phyloP scores from a whole-genome alignment of 495 filamentous ascomycete genomes.

The Lasiosphaeria ovina region DNA sequence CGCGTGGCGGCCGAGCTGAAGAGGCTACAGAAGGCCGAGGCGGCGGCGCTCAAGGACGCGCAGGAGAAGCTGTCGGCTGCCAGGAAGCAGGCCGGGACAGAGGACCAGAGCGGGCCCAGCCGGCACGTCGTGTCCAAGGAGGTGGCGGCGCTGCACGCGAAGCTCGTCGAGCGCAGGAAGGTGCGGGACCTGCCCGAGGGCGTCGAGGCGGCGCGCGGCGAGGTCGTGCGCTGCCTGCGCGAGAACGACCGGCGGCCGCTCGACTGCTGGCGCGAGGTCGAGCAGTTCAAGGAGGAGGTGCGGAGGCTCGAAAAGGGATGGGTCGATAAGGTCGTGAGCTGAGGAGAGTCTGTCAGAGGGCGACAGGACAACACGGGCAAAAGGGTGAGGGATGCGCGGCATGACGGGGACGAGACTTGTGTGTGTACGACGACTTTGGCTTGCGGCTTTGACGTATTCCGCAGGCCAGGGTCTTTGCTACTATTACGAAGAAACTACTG shows the following conservation, averaged over 20 bases:
- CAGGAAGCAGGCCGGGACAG: slow-evolving; percentile 13
- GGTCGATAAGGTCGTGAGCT: slow-evolving; percentile 75
- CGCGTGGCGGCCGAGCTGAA: slow-evolving; percentile 85
- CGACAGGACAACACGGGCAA: background rate
- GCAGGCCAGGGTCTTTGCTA: too few species aligned
- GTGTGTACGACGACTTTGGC: background rate
- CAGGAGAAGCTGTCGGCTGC: slow-evolving; percentile 55
- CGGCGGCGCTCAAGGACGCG: slow-evolving; percentile 58
- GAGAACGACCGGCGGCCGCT: slow-evolving; percentile 85
- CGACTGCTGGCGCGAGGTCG: slow-evolving; percentile 95
- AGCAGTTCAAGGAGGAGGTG: slow-evolving; percentile 84
- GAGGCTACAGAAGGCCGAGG: slow-evolving; percentile 60
- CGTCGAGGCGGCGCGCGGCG: slow-evolving; percentile 69
- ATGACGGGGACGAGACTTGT: background rate
- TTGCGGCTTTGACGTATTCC: too few species aligned
- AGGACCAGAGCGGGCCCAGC: slow-evolving; percentile 18
- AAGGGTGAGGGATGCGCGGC: background rate
- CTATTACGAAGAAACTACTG: too few species aligned
- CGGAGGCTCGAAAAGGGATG: slow-evolving; percentile 79
- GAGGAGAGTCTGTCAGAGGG: background rate
- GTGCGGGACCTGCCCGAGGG: slow-evolving; percentile 58
- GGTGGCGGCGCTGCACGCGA: slow-evolving; percentile 62
- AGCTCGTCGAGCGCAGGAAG: slow-evolving; percentile 73
- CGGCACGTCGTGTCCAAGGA: slow-evolving; percentile 35
- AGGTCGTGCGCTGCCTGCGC: slow-evolving; percentile 78